Percentiles rank a stretch among this genome's conserved stretches.
Evolutionary conservation across 164 flowering plant genomes (phyloP).

Genomic region (Macadamia integrifolia): DNA sequence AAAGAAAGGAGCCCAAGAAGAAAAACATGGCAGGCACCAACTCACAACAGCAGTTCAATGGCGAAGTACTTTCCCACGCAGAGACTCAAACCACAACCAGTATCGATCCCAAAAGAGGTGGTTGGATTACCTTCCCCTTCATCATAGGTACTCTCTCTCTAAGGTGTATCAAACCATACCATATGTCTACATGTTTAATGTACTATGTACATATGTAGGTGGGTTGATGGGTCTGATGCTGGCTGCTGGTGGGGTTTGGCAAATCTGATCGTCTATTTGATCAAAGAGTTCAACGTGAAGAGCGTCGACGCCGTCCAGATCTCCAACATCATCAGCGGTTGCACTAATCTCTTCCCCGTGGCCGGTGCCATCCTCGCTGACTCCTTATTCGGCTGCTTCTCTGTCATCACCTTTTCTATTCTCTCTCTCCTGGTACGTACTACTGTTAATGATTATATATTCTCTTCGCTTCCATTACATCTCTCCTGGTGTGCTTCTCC

Average conservation of each 20-base stretch:
- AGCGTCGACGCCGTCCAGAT: conserved; percentile 45
- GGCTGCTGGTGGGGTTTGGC: conserved; percentile 24
- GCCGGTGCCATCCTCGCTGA: conserved; percentile 50
- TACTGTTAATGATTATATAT: background rate
- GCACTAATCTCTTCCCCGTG: conserved; percentile 32
- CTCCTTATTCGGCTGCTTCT: conserved; percentile 35
- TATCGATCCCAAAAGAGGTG: background rate
- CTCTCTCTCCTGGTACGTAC: conserved; percentile 24
- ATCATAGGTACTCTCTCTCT: background rate
- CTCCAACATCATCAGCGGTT: conserved; percentile 30
- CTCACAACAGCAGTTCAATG: background rate
- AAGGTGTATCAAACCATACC: no score
- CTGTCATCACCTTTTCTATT: conserved; percentile 25
- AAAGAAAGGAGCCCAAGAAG: background rate
- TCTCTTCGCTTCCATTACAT: no score
- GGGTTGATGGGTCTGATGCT: conserved; percentile 19
- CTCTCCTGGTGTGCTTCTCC: no score
- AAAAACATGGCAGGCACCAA: background rate
- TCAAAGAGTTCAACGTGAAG: conserved; percentile 35
- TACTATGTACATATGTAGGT: conserved; percentile 6
- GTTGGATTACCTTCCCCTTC: conserved; percentile 14
- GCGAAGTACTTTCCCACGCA: background rate
- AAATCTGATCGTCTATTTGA: conserved; percentile 45
- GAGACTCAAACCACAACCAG: background rate
- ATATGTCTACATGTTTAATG: background rate